Base-by-base conservation (phyloP, 2,329 filamentous ascomycete species). In the Arthrobotrys pseudoclavata region DNA sequence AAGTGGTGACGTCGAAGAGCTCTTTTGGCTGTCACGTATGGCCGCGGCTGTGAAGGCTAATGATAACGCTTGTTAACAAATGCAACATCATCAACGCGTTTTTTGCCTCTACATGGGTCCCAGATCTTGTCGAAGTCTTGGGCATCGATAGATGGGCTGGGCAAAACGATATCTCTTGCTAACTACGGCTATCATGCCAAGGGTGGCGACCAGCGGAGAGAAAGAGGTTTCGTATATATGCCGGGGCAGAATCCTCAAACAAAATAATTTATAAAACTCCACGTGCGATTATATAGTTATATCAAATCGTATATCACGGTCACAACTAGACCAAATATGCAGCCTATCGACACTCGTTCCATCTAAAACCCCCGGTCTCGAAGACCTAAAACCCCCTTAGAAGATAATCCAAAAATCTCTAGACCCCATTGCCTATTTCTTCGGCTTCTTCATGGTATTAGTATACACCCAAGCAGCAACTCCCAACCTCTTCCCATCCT, bases 71-170 rank as follows among this genome's bases (percentile, higher is more conserved):
- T 40, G 26, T 57, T 15, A 37, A n/a, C n/a, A 29, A 29, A 37
- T 69, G 29, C 66, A 70, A 63, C 67, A 34, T 63, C 22, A 40
- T 70, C 67, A 70, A 70, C 67, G 20, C 67, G 34, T 42, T 26
- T 60, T 24, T 10, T n/a, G 1, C 2, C 15, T 40, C 12, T 40
- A 13, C 12, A 34, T 2, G 7, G 31, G 31, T 34, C 12, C 7
- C 7, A 34, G 31, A 34, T 34, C 31, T 34, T 34, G 31, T 3
- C 3, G 26, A 7, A 29, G 26, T 29, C 26, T 34, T 10, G 31
- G 31, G 12, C 12, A 7, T 29, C 26, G 1, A 55, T 18, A n/a
- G 50, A n/a, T n/a, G n/a, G 13, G 13, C 24, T 53, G 13, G 50
- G 26, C 13, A 18, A 15, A 9, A 20, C 20, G 2, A 20, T 20